Percentiles rank a stretch among this genome's conserved stretches.
Conservation (phyloP, 352 stramenopile genomes). For the Phytophthora melonis region DNA sequence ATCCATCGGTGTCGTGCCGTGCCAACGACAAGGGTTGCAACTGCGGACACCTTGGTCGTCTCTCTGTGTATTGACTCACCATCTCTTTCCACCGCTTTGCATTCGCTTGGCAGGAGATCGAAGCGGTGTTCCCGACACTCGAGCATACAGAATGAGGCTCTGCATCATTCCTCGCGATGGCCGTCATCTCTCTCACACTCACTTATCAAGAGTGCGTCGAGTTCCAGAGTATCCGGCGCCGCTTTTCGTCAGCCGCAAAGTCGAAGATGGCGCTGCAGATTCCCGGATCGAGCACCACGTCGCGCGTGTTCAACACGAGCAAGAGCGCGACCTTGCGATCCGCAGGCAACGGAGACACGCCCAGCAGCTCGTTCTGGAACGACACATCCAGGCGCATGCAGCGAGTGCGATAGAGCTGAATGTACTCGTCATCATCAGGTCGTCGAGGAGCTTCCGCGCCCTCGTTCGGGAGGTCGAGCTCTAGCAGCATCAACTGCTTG, state of each 20-base stretch:
- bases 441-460: conserved; percentile 12
- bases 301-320: conserved; percentile 24
- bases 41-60: not conserved
- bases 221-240: conserved; percentile 40
- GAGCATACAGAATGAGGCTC: not conserved
- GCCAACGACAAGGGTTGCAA: not conserved
- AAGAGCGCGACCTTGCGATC: conserved; percentile 35
- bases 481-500: conserved; percentile 39
- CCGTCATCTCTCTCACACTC: not conserved
- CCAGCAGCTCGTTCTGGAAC: conserved; percentile 45
- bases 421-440: conserved; percentile 40
- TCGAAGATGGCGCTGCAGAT: conserved; percentile 38
- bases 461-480: conserved; percentile 42
- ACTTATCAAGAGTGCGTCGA: conserved; percentile 1
- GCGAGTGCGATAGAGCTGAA: conserved; percentile 42
- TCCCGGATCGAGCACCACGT: conserved; percentile 37
- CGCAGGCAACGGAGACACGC: conserved; percentile 18
- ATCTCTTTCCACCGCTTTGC: conserved; percentile 20
- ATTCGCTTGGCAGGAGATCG: conserved; percentile 15
- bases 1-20: not conserved
- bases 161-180: not conserved
- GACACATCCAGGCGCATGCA: conserved; percentile 44
- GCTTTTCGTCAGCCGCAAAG: conserved; percentile 38
- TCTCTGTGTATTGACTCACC: not conserved
- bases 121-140: not conserved